Base-by-base conservation (phyloP, 768 basidiomycete genomes). In the Hygrophoropsis aurantiaca region DNA sequence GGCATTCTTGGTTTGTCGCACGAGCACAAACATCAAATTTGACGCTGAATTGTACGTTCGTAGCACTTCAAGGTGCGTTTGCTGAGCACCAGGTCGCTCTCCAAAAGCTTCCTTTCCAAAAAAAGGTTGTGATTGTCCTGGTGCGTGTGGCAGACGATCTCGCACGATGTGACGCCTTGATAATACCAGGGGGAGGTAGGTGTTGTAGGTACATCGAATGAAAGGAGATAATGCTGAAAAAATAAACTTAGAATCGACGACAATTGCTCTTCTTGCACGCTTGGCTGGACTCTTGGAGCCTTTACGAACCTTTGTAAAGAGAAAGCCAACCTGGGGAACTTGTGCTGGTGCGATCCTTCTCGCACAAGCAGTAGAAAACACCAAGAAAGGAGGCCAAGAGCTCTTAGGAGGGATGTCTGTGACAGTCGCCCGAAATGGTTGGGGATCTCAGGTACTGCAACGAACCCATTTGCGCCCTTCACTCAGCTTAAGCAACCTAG, bases 261-360 rank as follows among this genome's bases (percentile, higher is more conserved):
- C 94, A 3, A 97, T 98, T 50, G 89, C 84, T 1, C 75, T 90
- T 40, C 74, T 87, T 16, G 90, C 83, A 23, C 77, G 77, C 44
- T 75, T 84, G 23, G 78, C 85, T 0, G 90, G 90, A 0, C 77
- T 98, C 33, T 62, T 93, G 13, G 82, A 87, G n/a, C 91, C 90
- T 6, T 73, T 98, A 4, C 75, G 79, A 30, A 74, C 79, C 30
- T 94, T 94, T 53, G 73, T 84, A n/a, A 72, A 72, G 53, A 63
- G 58, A 1, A 91, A 87, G 60, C 84, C 91, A 0, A 80, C 94
- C 2, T 98, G 93, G 93, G 94, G 94, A 3, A 97, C 93, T 0
- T 98, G 94, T 66, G 94, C 94, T 0, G 94, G 95, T 10, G 94
- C 94, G 33, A 97, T 97, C 44, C 72, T 97, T 16, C 79, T 97